Conservation (phyloP, 495 filamentous ascomycete species). For the Penicillium silybi region DNA sequence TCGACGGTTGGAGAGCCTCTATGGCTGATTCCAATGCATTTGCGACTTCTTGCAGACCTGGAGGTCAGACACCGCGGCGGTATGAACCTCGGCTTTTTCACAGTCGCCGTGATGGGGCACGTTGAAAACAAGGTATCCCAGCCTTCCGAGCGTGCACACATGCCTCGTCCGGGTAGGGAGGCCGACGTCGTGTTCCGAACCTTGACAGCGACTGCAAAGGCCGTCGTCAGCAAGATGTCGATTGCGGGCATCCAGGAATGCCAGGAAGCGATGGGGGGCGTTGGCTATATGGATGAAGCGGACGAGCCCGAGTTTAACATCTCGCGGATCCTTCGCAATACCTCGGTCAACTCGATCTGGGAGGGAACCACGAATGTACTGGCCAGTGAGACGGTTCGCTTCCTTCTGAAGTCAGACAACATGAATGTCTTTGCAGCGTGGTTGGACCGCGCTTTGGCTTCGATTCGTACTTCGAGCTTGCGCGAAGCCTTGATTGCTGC, state of each 20-base stretch:
- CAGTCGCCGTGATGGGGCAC: conserved; percentile 52
- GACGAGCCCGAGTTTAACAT: conserved; percentile 56
- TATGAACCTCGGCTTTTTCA: conserved; percentile 60
- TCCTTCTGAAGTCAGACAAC: conserved; percentile 46
- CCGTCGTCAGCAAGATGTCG: conserved; percentile 53
- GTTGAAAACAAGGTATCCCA: conserved; percentile 35
- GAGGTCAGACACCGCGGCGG: conserved; percentile 52
- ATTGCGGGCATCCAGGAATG: conserved; percentile 56
- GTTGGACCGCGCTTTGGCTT: conserved; percentile 32
- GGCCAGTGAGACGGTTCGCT: conserved; percentile 55
- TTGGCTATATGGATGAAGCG: conserved; percentile 62
- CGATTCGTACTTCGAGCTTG: conserved; percentile 9
- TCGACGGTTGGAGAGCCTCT: conserved; percentile 50
- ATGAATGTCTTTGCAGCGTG: conserved; percentile 38
- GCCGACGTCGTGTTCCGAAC: conserved; percentile 54
- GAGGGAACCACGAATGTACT: conserved; percentile 74
- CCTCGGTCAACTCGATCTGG: conserved; percentile 64
- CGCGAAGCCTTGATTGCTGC: conserved; percentile 12
- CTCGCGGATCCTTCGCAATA: conserved; percentile 61
- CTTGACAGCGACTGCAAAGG: conserved; percentile 64
- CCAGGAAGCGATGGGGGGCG: conserved; percentile 70
- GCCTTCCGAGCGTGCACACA: conserved; percentile 15
- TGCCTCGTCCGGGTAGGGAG: conserved; percentile 24
- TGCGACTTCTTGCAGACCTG: conserved; percentile 55
- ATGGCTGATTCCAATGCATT: conserved; percentile 53